Base-by-base conservation (phyloP, 495 filamentous ascomycete species). In the Penicillium samsonianum region DNA sequence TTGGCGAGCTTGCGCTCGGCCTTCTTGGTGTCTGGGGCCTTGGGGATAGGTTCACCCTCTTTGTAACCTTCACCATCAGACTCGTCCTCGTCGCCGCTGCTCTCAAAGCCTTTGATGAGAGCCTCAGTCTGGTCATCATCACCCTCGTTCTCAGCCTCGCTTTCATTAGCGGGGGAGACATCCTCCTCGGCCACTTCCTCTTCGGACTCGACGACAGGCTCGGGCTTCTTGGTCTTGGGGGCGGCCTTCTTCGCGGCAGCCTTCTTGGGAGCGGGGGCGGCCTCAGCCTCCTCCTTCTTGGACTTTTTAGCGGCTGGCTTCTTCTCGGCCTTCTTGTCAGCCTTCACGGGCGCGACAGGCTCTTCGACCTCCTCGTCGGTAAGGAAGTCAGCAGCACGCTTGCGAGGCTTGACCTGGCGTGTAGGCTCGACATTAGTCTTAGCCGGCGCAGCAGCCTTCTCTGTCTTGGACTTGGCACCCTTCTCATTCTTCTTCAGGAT, bases 61-160 rank as follows among this genome's bases (percentile, higher is more conserved):
- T 84, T 73, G 61, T 83, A 79, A 56, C 77, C 82, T 59, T 82
- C 76, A 44, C 81, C 81, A 9, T 72, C 79, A 20, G 71, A 74
- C 47, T 72, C 78, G 33, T 83, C 80, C 43, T 83, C 82, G 42
- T 89, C 87, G 43, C 85, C 83, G 58, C 86, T 89, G 73, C 87
- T 91, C 70, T 96, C 91, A 65, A 96, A 91, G 19, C 89, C 89
- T 63, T 79, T 87, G 65, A 86, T 85, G 57, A 84, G 84, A 48
- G 79, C 90, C 63, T 77, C 83, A 59, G 82, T 91, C 63, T 89
- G 87, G 64, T 90, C 88, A 61, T 86, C 86, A 16, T 73, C 69
- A 47, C 77, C 81, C 9, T 74, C 73, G 22, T 67, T 69, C 25
- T 72, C 64, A 5, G 65, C 68, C 31, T 75, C 73, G 28, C 55